These are phyloP conservation scores for Lentinus tigrinus DNA, from an alignment of 768 basidiomycete species.

Conservation along the genomic window DNA sequence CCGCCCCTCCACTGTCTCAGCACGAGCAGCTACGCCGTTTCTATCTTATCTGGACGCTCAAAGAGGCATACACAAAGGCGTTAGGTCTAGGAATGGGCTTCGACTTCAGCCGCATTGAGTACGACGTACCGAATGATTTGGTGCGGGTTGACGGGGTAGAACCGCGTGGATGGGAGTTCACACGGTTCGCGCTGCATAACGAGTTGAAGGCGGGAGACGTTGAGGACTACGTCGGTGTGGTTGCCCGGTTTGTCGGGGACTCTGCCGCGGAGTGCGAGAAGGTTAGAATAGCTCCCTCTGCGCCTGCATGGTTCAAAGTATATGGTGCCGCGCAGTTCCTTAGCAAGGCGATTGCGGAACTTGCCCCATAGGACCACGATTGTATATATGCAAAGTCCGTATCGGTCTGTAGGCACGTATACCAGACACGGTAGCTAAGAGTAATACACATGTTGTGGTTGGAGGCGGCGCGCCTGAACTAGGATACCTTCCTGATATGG, in stretches of 20 bases:
- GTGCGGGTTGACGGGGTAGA: conserved; percentile 59
- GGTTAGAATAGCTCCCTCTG: conserved; percentile 4
- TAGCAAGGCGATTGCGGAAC: conserved; percentile 10
- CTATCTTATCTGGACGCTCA: conserved; percentile 87
- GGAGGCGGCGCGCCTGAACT: background rate
- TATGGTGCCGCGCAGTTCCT: conserved; percentile 21
- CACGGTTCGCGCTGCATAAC: conserved; percentile 49
- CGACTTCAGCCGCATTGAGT: conserved; percentile 76
- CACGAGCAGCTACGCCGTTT: conserved; percentile 59
- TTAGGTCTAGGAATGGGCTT: conserved; percentile 82
- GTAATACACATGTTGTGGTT: too few relatives aligned
- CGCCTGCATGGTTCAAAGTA: conserved; percentile 22
- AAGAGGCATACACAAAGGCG: conserved; percentile 91
- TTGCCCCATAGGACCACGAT: background rate
- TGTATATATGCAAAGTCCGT: background rate
- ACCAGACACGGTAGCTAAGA: too few relatives aligned
- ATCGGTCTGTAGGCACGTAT: too few relatives aligned
- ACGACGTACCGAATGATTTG: conserved; percentile 48
- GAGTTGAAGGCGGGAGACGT: conserved; percentile 32
- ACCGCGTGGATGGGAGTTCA: conserved; percentile 67
- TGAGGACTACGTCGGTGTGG: conserved; percentile 64
- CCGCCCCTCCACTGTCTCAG: conserved; percentile 38
- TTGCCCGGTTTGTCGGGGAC: conserved; percentile 59
- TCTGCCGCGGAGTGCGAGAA: conserved; percentile 13
- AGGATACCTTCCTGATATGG: conserved; percentile 11